A percentile compares a stretch with the other conserved stretches of the same genome.
Evolutionary conservation across 768 basidiomycete species (phyloP).

Genomic region (Porphyrellus cyaneotinctus): DNA sequence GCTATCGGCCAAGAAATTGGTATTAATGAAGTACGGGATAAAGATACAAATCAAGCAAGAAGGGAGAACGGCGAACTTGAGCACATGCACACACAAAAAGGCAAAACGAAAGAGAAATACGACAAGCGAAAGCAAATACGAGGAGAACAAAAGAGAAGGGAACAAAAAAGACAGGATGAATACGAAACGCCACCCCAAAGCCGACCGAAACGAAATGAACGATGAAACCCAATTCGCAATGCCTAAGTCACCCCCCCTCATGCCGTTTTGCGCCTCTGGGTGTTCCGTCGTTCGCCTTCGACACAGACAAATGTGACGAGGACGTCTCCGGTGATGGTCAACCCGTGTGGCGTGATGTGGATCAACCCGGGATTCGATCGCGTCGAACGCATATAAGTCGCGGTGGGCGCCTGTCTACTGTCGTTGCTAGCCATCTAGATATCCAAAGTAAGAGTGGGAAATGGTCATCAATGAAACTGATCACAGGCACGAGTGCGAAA

Average conservation of each 20-base stretch:
- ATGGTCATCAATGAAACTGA: neutral
- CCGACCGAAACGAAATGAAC: neutral
- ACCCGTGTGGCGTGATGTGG: constrained; percentile 31
- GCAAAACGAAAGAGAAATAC: neutral
- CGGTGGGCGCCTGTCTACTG: constrained; percentile 31
- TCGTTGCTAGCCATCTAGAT: constrained; percentile 32
- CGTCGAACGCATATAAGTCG: constrained; percentile 26
- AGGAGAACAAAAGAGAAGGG: neutral
- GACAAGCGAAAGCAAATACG: neutral
- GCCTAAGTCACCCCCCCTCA: neutral
- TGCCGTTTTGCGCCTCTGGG: constrained; percentile 18
- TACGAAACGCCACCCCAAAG: neutral
- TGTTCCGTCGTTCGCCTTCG: constrained; percentile 31
- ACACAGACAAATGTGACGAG: constrained; percentile 31
- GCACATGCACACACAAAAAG: too few species aligned
- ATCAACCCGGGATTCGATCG: constrained; percentile 28
- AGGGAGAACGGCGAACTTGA: too few species aligned
- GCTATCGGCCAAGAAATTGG: too few species aligned
- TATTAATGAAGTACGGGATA: too few species aligned
- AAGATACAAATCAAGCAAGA: too few species aligned
- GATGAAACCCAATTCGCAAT: neutral
- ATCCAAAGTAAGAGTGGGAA: neutral
- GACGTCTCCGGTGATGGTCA: constrained; percentile 32
- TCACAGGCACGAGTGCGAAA: neutral
- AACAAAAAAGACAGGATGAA: neutral